phyloP scores from a whole-genome alignment of 2,329 filamentous ascomycete species.

The Chrysosporium keratinophilum region DNA sequence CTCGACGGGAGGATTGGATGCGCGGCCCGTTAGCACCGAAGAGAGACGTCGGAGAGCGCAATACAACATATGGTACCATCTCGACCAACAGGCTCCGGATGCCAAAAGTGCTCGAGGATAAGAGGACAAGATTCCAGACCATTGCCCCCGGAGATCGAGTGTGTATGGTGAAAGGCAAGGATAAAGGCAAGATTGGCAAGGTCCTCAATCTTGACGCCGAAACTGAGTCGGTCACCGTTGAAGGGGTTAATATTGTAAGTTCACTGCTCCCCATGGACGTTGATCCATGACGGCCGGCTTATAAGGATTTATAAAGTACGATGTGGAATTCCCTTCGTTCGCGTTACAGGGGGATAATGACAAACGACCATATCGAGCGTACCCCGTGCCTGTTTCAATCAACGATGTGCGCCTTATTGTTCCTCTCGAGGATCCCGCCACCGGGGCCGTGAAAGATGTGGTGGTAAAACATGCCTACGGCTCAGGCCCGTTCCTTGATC shows the following conservation, averaged over 20 bases:
- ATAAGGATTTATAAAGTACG: conserved; percentile 25
- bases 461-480: conserved; percentile 62
- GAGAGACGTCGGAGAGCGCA: conserved; percentile 53
- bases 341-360: conserved; percentile 29
- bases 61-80: conserved; percentile 52
- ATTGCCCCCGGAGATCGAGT: conserved; percentile 66
- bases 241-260: conserved; percentile 55
- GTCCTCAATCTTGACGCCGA: conserved; percentile 49
- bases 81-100: conserved; percentile 27
- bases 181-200: conserved; percentile 74
- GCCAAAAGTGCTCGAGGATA: conserved; percentile 33
- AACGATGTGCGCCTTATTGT: conserved; percentile 71
- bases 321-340: conserved; percentile 33
- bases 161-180: conserved; percentile 64
- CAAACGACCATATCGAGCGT: conserved; percentile 37
- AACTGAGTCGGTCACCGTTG: conserved; percentile 50
- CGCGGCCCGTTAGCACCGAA: conserved; percentile 69
- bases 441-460: conserved; percentile 58
- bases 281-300: not conserved
- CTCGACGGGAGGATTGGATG: conserved; percentile 65
- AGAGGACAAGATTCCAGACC: conserved; percentile 45
- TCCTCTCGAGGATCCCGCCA: conserved; percentile 56
- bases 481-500: conserved; percentile 42
- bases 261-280: conserved; percentile 6
- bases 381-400: conserved; percentile 53